Percentiles rank a stretch among this genome's conserved stretches.
Evolutionary conservation across 352 stramenopile species (phyloP).

Genomic region (Pythium aphanidermatum): DNA sequence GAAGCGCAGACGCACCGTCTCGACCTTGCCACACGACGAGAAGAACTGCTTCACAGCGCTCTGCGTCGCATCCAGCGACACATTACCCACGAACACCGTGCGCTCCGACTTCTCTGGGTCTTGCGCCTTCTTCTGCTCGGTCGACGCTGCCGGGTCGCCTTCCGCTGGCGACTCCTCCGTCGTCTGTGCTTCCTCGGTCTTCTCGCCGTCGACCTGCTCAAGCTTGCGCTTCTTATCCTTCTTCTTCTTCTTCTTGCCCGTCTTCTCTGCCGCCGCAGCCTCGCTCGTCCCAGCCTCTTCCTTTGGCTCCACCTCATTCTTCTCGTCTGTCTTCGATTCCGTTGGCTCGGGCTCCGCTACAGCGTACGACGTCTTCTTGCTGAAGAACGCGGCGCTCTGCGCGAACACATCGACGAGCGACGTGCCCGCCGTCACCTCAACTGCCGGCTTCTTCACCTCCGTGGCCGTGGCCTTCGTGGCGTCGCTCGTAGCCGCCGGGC

Average conservation of each 20-base stretch:
- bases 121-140: background rate
- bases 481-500: slow-evolving; percentile 3
- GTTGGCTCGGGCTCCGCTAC: slow-evolving; percentile 6
- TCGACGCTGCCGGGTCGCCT: background rate
- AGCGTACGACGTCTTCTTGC: slow-evolving; percentile 58
- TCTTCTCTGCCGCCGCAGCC: slow-evolving; percentile 13
- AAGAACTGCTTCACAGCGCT: slow-evolving; percentile 85
- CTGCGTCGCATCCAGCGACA: slow-evolving; percentile 78
- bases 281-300: background rate
- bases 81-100: slow-evolving; percentile 91
- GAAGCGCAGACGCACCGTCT: slow-evolving; percentile 80
- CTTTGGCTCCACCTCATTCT: slow-evolving; percentile 4
- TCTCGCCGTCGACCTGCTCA: background rate
- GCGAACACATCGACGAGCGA: slow-evolving; percentile 50
- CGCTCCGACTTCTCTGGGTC: slow-evolving; percentile 55
- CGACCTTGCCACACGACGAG: slow-evolving; percentile 76
- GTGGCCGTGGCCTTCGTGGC: slow-evolving; percentile 10
- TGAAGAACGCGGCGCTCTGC: slow-evolving; percentile 49
- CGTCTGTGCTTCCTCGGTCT: slow-evolving; percentile 1
- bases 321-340: background rate
- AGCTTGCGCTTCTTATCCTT: slow-evolving; percentile 18
- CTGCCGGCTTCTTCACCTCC: background rate
- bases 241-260: slow-evolving; percentile 30
- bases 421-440: background rate
- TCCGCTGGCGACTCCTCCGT: no score